Base-by-base conservation (phyloP, 192 early-diverging fungal genomes). In the Linnemannia schmuckeri region DNA sequence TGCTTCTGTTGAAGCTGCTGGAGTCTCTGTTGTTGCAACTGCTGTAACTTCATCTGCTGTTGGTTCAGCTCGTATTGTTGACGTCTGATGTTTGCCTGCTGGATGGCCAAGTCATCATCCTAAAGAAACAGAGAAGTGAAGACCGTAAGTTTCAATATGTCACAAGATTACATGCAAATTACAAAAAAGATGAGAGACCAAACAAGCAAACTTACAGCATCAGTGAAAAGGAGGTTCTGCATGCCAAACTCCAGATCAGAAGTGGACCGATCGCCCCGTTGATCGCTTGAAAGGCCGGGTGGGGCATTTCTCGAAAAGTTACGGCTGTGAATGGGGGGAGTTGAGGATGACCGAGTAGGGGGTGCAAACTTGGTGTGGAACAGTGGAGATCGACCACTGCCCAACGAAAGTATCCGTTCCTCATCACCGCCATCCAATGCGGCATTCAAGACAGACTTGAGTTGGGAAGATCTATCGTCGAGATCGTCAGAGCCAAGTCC, bases 321-420 rank as follows among this genome's bases (percentile, higher is more conserved):
- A 30, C 87, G 89, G 63, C 79, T 82, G 54, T 90, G 90, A 44
- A 89, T 87, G 9, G 95, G 95, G 6, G 95, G 95, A 9, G 95
- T 95, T 4, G 94, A 95, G 6, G 93, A 91, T 3, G 94, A 88
- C 27, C 95, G 92, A n/a, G 90, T 89, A 2, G 91, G 93, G 3
- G 93, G 92, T 7, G 88, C 85, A 52, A 90, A 90, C 72, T 89
- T 90, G 4, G 70, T 61, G 57, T 89, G 83, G 75, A 88, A 82
- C 20, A 86, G 61, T 15, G 89, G 89, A 27, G 88, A 88, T 22
- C 85, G 79, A 30, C 77, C 74, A 38, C 30, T 84, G 55, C 80
- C 46, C 17, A 74, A 70, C 4, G 75, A 44, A 42, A 81, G 80
- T 77, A 92, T 78, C 69, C 88, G 85, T 42, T 92, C 81, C 46